A percentile compares a stretch with the other conserved stretches of the same genome.
Evolutionary conservation across 768 basidiomycete genomes (phyloP).

Genomic region (Filobasidium wieringae): DNA sequence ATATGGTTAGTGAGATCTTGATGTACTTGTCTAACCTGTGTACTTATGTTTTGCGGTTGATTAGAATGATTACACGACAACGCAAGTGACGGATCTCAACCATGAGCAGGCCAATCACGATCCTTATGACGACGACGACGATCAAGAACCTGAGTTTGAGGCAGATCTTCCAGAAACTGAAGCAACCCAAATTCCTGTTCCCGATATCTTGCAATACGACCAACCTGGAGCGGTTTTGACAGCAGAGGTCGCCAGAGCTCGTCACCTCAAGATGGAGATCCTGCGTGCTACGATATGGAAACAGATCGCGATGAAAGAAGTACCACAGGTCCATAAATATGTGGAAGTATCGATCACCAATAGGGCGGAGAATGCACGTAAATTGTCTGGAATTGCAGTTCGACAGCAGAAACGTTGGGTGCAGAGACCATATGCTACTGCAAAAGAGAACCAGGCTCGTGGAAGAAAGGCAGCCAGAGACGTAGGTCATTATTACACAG

Average conservation of each 20-base stretch:
- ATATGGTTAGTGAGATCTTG: too few relatives aligned
- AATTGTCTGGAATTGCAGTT: slow-evolving; percentile 3
- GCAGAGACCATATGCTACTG: background rate
- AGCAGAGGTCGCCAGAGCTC: slow-evolving; percentile 4
- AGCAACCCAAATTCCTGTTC: background rate
- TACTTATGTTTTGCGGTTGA: too few relatives aligned
- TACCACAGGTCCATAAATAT: background rate
- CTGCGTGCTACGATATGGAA: slow-evolving; percentile 15
- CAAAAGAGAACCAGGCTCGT: slow-evolving; percentile 25
- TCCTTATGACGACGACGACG: background rate
- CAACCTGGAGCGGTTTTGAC: background rate
- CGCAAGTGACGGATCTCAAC: background rate
- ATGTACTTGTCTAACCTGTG: too few relatives aligned
- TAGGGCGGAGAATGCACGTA: slow-evolving; percentile 7
- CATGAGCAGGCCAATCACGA: background rate
- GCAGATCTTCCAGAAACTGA: background rate
- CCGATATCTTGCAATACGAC: background rate
- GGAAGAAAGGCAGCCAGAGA: slow-evolving; percentile 25
- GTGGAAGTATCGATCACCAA: background rate
- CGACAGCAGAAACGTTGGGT: background rate
- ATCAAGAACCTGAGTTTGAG: background rate
- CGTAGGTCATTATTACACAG: slow-evolving; percentile 17
- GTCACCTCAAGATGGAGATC: slow-evolving; percentile 8
- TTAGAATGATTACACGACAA: too few relatives aligned
- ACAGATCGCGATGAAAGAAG: slow-evolving; percentile 10